Evolutionary conservation across 441 rosid genomes (phyloP).

Genomic region (Gossypium davidsonii): DNA sequence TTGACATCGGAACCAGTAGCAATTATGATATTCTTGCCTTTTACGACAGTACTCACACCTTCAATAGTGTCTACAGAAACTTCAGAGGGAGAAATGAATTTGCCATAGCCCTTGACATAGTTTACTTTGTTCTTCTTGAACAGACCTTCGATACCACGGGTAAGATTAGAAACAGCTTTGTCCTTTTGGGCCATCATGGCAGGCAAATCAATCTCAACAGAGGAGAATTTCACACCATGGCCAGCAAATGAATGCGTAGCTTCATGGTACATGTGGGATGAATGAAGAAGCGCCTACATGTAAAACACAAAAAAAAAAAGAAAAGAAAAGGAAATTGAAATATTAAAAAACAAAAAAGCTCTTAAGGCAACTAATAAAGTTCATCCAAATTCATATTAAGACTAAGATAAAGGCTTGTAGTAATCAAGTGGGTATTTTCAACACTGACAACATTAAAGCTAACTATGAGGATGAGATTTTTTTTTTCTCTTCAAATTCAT

Average conservation of each 20-base stretch:
- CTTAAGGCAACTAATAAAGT: not conserved
- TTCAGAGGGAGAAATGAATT: constrained; percentile 75
- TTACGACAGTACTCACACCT: constrained; percentile 68
- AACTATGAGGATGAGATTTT: not conserved
- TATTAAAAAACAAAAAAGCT: not conserved
- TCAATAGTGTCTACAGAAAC: constrained; percentile 79
- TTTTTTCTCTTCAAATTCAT: not conserved
- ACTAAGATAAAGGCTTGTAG: not conserved
- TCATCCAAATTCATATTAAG: not conserved
- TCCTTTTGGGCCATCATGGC: constrained; percentile 95
- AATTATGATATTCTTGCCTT: constrained; percentile 82
- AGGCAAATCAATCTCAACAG: constrained; percentile 88
- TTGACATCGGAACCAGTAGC: constrained; percentile 96
- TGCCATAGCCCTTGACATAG: constrained; percentile 93
- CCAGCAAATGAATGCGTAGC: constrained; percentile 75
- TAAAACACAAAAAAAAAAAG: not conserved
- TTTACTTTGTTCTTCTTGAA: constrained; percentile 94
- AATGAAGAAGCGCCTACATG: constrained; percentile 88
- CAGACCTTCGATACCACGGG: constrained; percentile 86
- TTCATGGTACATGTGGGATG: constrained; percentile 96
- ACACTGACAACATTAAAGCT: not conserved
- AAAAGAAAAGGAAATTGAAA: not conserved
- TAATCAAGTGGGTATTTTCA: not conserved
- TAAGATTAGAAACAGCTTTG: constrained; percentile 81
- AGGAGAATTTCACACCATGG: constrained; percentile 88